These are phyloP conservation scores for Saccharomyces uvarum DNA, from an alignment of 1,139 yeast genomes.

Conservation along the genomic window DNA sequence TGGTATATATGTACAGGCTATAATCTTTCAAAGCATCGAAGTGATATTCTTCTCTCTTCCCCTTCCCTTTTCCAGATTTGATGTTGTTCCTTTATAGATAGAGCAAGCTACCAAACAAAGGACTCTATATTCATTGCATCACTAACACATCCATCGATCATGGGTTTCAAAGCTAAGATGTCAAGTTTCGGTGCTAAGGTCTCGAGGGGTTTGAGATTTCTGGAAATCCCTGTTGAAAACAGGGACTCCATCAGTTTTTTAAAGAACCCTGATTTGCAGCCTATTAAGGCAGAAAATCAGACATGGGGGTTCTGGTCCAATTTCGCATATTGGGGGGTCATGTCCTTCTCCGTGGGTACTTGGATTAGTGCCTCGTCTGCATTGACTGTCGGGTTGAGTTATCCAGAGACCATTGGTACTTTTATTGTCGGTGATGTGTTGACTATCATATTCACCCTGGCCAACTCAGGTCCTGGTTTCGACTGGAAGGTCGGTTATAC, in stretches of 20 bases:
- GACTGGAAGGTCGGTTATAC: conserved; percentile 44
- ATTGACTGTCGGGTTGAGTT: conserved; percentile 36
- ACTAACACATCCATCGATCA: background rate
- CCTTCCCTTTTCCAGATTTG: background rate
- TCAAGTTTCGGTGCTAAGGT: background rate
- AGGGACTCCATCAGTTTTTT: conserved; percentile 30
- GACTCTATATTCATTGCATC: background rate
- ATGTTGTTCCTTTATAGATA: background rate
- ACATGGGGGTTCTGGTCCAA: conserved; percentile 39
- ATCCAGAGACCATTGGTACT: conserved; percentile 37
- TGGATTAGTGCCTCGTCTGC: conserved; percentile 39
- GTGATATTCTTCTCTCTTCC: background rate
- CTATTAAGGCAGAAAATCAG: conserved; percentile 32
- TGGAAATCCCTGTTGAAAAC: conserved; percentile 32
- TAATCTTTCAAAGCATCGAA: background rate
- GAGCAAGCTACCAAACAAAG: too few relatives aligned
- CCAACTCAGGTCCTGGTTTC: conserved; percentile 39
- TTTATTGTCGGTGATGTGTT: conserved; percentile 40
- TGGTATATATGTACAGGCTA: background rate
- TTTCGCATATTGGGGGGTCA: conserved; percentile 38
- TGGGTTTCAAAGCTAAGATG: background rate
- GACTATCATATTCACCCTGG: conserved; percentile 34
- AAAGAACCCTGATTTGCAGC: conserved; percentile 35
- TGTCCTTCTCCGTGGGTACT: conserved; percentile 37
- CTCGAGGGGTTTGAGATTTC: conserved; percentile 9